Conservation (phyloP, 768 basidiomycete species). For the Tricholoma furcatifolium region DNA sequence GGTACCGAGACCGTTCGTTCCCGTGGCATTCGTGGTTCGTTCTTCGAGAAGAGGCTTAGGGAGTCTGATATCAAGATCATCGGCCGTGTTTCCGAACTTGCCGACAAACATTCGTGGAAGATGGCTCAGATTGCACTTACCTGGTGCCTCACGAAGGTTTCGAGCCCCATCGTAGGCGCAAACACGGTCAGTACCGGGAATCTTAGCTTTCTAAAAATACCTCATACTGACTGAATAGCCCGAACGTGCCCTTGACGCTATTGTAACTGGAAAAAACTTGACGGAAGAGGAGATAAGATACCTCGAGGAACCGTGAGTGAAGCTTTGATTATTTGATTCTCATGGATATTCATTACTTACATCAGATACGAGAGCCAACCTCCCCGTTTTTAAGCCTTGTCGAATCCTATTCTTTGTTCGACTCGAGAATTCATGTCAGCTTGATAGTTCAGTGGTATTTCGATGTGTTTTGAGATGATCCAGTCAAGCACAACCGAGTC, state of each 20-base stretch:
- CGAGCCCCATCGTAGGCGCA: constrained; percentile 30
- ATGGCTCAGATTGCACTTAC: constrained; percentile 48
- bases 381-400: too few relatives aligned
- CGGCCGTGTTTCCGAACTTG: constrained; percentile 37
- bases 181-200: constrained; percentile 9
- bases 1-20: constrained; percentile 21
- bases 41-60: constrained; percentile 15
- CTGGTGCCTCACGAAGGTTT: constrained; percentile 36
- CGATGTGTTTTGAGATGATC: too few relatives aligned
- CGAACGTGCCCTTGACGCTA: background rate
- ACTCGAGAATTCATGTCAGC: too few relatives aligned
- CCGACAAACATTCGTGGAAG: constrained; percentile 33
- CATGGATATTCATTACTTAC: too few relatives aligned
- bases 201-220: constrained; percentile 27
- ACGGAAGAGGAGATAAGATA: background rate
- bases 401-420: too few relatives aligned
- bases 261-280: background rate
- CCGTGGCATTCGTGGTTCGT: constrained; percentile 11
- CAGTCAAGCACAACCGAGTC: too few relatives aligned
- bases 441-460: too few relatives aligned
- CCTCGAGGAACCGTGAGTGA: background rate
- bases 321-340: too few relatives aligned
- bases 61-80: constrained; percentile 31
- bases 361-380: too few relatives aligned
- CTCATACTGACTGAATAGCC: constrained; percentile 32